Conservation (phyloP, 768 basidiomycete genomes). For the Pulveroboletus sp. region DNA sequence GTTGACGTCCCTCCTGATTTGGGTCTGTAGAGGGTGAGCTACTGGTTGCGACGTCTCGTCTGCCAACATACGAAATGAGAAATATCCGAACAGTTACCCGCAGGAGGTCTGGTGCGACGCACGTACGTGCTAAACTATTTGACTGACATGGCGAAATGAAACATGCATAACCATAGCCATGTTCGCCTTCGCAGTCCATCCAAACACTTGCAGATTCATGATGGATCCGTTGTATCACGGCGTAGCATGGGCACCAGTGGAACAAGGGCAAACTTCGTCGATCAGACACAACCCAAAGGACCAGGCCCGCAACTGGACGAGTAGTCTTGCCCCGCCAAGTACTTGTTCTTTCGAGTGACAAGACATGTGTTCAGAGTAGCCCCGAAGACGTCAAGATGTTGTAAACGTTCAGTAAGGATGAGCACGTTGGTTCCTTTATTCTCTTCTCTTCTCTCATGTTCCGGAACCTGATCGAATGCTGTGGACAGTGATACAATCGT, state of each 20-base stretch:
- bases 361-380: neutral
- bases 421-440: neutral
- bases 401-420: neutral
- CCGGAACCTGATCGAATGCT: neutral
- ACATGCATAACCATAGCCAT: neutral
- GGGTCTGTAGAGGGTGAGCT: neutral
- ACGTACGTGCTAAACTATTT: neutral
- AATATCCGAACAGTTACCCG: neutral
- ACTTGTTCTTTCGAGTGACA: neutral
- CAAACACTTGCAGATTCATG: neutral
- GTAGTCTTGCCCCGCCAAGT: neutral
- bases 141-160: neutral
- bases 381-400: neutral
- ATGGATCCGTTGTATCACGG: neutral
- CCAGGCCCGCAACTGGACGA: too few relatives aligned
- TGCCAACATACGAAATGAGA: neutral
- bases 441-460: neutral
- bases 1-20: neutral
- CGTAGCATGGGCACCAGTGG: neutral
- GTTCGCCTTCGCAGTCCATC: neutral
- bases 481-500: neutral
- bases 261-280: neutral
- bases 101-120: neutral
- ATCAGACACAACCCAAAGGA: neutral
- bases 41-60: neutral